phyloP scores from a whole-genome alignment of 2,329 filamentous ascomycete genomes.

The Westerdykella sp. region DNA sequence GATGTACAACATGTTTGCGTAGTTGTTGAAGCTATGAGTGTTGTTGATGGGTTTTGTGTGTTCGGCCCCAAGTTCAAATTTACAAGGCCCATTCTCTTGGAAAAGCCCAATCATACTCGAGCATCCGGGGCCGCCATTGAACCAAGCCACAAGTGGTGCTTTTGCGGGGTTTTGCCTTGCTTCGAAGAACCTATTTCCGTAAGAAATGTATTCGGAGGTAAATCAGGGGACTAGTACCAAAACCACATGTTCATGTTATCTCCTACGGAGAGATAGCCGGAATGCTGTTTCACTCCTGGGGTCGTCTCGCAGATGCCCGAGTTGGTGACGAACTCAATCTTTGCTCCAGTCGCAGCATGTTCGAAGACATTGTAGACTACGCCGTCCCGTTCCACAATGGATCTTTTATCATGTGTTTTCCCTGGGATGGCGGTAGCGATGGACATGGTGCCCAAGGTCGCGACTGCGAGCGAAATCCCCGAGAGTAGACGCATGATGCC shows the following conservation, averaged over 20 bases:
- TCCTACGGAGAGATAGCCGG: constrained; percentile 48
- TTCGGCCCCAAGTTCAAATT: constrained; percentile 23
- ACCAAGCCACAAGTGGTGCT: constrained; percentile 54
- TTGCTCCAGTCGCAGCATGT: constrained; percentile 22
- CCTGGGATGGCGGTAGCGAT: constrained; percentile 10
- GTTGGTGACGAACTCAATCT: constrained; percentile 23
- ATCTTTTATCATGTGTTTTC: constrained; percentile 15
- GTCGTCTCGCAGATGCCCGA: constrained; percentile 50
- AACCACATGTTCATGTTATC: constrained; percentile 38
- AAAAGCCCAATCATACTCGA: constrained; percentile 50
- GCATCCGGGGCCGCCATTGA: constrained; percentile 33
- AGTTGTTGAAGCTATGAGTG: constrained; percentile 26
- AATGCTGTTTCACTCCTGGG: constrained; percentile 48
- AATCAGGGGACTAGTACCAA: constrained; percentile 8
- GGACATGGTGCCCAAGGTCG: no score
- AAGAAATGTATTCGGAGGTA: no score
- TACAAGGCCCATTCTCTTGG: constrained; percentile 46
- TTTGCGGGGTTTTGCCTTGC: constrained; percentile 44
- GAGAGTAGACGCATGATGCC: no score
- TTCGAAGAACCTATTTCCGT: constrained; percentile 43
- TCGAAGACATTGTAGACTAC: constrained; percentile 26
- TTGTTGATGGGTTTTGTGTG: constrained; percentile 17
- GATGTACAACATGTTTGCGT: constrained; percentile 52
- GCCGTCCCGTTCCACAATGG: constrained; percentile 16
- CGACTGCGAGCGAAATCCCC: no score